Conservation (phyloP, 2,329 filamentous ascomycete species). For the Pezicula rhizophila region DNA sequence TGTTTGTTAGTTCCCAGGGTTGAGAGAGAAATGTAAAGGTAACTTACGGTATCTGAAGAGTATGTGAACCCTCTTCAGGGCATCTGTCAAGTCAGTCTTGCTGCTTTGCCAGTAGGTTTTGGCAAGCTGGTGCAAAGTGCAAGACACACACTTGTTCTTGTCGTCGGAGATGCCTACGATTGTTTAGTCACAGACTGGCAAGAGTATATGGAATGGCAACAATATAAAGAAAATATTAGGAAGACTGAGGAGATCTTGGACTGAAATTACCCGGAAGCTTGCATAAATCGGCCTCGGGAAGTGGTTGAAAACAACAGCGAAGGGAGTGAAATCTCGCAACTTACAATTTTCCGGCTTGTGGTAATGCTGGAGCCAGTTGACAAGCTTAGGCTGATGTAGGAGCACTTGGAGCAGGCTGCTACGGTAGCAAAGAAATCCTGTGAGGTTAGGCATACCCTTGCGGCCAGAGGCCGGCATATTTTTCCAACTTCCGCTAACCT, state of each 20-base stretch:
- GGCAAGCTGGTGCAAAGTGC: conserved; percentile 7
- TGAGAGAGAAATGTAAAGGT: not conserved
- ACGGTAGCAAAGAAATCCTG: conserved; percentile 26
- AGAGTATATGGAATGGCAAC: not conserved
- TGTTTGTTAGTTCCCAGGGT: not conserved
- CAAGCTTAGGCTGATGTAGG: conserved; percentile 27
- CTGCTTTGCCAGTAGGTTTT: conserved; percentile 13
- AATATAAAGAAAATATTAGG: too few species aligned
- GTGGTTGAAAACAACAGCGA: not conserved
- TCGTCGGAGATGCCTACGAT: conserved; percentile 6
- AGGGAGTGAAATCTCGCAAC: not conserved
- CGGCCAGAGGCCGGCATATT: conserved; percentile 18
- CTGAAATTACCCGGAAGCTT: not conserved
- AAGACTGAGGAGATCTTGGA: too few species aligned
- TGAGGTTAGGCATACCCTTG: conserved; percentile 23
- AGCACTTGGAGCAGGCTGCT: conserved; percentile 27
- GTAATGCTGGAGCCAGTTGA: conserved; percentile 23
- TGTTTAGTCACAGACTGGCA: not conserved
- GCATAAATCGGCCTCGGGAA: not conserved
- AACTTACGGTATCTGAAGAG: conserved; percentile 11
- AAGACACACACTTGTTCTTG: conserved; percentile 10
- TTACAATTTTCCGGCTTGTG: conserved; percentile 19
- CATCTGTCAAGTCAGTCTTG: conserved; percentile 2
- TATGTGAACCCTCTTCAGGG: conserved; percentile 7
- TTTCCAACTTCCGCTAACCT: conserved; percentile 8